Conservation (phyloP, 208 protist genomes). For the Herpetomonas muscarum region DNA sequence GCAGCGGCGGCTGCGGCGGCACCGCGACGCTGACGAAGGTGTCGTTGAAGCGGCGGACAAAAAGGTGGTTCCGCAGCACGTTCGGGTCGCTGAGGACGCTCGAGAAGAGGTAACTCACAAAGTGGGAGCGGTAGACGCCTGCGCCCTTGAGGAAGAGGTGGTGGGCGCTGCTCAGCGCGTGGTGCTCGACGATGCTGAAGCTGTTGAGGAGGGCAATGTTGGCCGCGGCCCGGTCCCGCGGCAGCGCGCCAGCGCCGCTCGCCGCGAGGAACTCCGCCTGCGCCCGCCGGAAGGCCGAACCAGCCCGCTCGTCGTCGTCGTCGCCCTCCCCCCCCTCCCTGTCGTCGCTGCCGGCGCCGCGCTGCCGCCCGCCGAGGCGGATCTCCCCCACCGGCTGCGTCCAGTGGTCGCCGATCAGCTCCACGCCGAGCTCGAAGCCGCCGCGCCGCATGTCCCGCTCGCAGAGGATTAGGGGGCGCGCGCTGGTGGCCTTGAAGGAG, state of each 20-base stretch:
- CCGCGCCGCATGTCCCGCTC: constrained; percentile 51
- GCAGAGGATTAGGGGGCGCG: constrained; percentile 65
- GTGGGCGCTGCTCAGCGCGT: constrained; percentile 69
- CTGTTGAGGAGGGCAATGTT: constrained; percentile 80
- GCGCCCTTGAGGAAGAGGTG: constrained; percentile 69
- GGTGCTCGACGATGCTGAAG: constrained; percentile 84
- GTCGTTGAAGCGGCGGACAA: constrained; percentile 72
- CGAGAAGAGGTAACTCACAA: constrained; percentile 73
- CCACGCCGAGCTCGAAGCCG: constrained; percentile 79
- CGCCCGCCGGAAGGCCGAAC: neutral
- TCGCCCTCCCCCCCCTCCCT: neutral
- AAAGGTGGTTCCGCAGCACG: constrained; percentile 31
- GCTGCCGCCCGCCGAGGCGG: neutral
- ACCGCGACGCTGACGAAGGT: constrained; percentile 65
- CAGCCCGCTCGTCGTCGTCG: no score
- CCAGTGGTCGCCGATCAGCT: constrained; percentile 82
- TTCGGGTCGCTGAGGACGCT: constrained; percentile 36
- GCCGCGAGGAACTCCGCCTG: neutral
- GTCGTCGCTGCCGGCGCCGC: neutral
- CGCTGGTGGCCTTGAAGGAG: constrained; percentile 22
- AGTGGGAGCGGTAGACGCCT: constrained; percentile 78
- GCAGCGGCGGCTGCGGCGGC: constrained; percentile 27
- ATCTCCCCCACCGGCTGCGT: constrained; percentile 30
- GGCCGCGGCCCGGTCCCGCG: constrained; percentile 25
- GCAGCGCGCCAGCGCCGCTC: constrained; percentile 6